phyloP scores from a whole-genome alignment of 129 eudicot genomes.

The Flaveria robusta region DNA sequence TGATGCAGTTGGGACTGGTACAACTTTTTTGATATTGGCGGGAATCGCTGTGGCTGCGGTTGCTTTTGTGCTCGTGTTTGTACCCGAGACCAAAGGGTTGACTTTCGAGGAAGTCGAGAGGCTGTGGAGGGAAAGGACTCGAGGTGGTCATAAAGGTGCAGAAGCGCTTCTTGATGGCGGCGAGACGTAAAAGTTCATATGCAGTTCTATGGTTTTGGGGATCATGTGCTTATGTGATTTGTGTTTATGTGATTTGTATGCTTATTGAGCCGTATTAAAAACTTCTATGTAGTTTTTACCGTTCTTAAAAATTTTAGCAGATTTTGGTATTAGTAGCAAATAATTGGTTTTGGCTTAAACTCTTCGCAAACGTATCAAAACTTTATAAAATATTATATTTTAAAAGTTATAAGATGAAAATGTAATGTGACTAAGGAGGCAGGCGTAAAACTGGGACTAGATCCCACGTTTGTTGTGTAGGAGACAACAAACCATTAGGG shows the following conservation, averaged over 20 bases:
- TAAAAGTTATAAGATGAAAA: too few species aligned
- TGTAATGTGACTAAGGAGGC: too few species aligned
- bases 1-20: conserved; percentile 63
- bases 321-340: not conserved
- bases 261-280: not conserved
- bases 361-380: too few species aligned
- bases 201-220: not conserved
- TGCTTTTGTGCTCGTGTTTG: conserved; percentile 52
- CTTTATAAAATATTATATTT: too few species aligned
- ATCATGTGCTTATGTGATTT: not conserved
- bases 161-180: conserved; percentile 42
- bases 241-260: not conserved
- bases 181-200: not conserved
- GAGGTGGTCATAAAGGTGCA: conserved; percentile 22
- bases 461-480: too few species aligned
- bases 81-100: conserved; percentile 95
- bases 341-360: not conserved
- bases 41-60: conserved; percentile 59
- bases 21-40: conserved; percentile 70
- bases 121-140: conserved; percentile 72
- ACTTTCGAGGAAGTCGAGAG: conserved; percentile 84
- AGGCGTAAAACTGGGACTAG: too few species aligned
- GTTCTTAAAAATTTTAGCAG: not conserved
- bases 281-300: not conserved
- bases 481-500: too few species aligned